A percentile compares a stretch with the other conserved stretches of the same genome.
phyloP scores from a whole-genome alignment of 371 early-diverging fungal species.

The Gilbertella persicaria region DNA sequence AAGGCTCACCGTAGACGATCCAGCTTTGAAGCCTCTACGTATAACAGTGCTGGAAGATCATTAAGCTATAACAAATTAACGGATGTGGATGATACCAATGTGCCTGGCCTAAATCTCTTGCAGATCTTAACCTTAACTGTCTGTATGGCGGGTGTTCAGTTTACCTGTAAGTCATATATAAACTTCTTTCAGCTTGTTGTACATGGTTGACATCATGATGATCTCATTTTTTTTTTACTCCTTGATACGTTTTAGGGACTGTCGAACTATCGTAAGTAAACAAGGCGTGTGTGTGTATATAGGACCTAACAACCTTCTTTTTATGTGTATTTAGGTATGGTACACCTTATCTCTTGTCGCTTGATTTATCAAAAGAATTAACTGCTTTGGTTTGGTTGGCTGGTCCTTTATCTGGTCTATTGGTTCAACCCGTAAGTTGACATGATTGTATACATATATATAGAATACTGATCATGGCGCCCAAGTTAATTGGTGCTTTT shows the following conservation, averaged over 20 bases:
- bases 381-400: slow-evolving; percentile 77
- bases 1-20: slow-evolving; percentile 23
- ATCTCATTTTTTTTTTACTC: slow-evolving; percentile 9
- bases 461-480: background rate
- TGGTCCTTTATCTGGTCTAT: slow-evolving; percentile 75
- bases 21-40: slow-evolving; percentile 28
- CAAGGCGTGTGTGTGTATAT: background rate
- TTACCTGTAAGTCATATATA: slow-evolving; percentile 50
- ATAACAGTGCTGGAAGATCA: slow-evolving; percentile 21
- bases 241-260: slow-evolving; percentile 37
- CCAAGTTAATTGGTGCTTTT: slow-evolving; percentile 60
- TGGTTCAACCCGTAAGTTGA: slow-evolving; percentile 66
- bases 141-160: slow-evolving; percentile 62
- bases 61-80: slow-evolving; percentile 16
- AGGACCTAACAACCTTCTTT: background rate
- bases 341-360: slow-evolving; percentile 72
- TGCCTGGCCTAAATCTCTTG: slow-evolving; percentile 23
- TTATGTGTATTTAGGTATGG: slow-evolving; percentile 53
- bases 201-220: slow-evolving; percentile 13
- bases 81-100: slow-evolving; percentile 6
- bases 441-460: background rate
- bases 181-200: background rate
- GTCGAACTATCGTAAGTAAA: slow-evolving; percentile 54
- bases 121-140: slow-evolving; percentile 36
- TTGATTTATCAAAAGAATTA: slow-evolving; percentile 67